phyloP scores from a whole-genome alignment of 2,329 filamentous ascomycete species.

The Trichoderma sp. region DNA sequence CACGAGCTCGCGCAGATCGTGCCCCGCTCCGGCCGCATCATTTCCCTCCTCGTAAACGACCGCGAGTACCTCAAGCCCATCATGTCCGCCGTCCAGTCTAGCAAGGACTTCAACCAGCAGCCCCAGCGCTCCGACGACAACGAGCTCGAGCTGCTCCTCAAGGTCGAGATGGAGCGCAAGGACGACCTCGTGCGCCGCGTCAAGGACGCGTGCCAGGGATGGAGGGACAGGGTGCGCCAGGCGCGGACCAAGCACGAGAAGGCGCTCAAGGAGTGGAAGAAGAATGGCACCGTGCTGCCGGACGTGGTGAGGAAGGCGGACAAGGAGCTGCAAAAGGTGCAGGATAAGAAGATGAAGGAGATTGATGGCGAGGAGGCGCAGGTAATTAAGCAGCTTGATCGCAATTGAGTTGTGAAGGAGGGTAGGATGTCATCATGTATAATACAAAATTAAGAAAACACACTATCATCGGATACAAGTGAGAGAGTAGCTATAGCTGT shows the following conservation, averaged over 20 bases:
- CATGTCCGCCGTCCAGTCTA: slow-evolving; percentile 56
- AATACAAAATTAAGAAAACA: neutral
- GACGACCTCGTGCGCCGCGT: slow-evolving; percentile 49
- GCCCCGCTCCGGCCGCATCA: slow-evolving; percentile 46
- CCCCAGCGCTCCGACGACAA: slow-evolving; percentile 60
- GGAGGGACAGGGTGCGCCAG: slow-evolving; percentile 52
- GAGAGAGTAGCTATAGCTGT: neutral
- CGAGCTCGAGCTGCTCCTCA: slow-evolving; percentile 59
- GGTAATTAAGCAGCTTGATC: slow-evolving; percentile 45
- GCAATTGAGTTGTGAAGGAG: slow-evolving; percentile 21
- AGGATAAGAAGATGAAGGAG: slow-evolving; percentile 55
- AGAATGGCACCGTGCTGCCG: slow-evolving; percentile 45
- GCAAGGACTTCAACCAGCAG: slow-evolving; percentile 61
- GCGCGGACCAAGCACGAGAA: slow-evolving; percentile 52
- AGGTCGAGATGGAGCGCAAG: slow-evolving; percentile 53
- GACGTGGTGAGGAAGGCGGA: slow-evolving; percentile 54
- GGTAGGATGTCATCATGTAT: neutral
- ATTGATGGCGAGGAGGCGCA: slow-evolving; percentile 55
- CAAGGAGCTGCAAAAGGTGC: slow-evolving; percentile 50
- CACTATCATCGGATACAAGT: neutral
- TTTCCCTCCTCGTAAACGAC: slow-evolving; percentile 47
- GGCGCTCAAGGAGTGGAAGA: slow-evolving; percentile 52
- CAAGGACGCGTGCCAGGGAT: slow-evolving; percentile 51
- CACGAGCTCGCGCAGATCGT: slow-evolving; percentile 58
- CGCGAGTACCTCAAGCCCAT: slow-evolving; percentile 53